phyloP scores from a whole-genome alignment of 2,329 filamentous ascomycete species.

The Colletotrichum sp. region DNA sequence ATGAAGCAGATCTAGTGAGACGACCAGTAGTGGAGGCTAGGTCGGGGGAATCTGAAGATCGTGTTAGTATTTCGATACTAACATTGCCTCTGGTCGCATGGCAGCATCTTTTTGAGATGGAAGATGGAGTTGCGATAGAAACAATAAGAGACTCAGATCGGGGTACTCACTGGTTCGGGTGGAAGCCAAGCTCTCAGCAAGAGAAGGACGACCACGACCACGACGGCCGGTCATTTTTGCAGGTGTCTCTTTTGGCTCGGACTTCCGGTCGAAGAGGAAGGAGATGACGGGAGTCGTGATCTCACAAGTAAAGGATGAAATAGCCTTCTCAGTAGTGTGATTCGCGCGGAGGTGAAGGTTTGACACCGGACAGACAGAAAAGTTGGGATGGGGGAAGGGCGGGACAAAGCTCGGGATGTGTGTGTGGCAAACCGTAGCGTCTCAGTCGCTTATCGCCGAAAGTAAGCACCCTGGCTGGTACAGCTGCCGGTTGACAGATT shows the following conservation, averaged over 20 bases:
- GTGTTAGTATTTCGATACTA: background rate
- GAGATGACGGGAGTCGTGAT: background rate
- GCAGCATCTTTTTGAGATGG: background rate
- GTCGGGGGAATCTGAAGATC: background rate
- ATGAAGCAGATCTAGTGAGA: slow-evolving; percentile 20
- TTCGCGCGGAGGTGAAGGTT: background rate
- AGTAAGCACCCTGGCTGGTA: background rate
- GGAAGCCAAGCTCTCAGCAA: slow-evolving; percentile 6
- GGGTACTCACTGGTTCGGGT: slow-evolving; percentile 4
- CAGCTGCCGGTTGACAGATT: background rate
- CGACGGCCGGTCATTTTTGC: slow-evolving; percentile 4
- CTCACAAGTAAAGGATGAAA: background rate
- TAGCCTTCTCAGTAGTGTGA: background rate
- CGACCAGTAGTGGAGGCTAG: background rate
- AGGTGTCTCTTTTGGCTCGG: background rate
- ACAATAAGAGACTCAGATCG: background rate
- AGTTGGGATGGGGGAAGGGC: slow-evolving; percentile 17
- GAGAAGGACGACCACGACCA: slow-evolving; percentile 2
- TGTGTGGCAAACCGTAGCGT: slow-evolving; percentile 7
- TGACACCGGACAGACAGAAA: background rate
- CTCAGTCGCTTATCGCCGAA: slow-evolving; percentile 13
- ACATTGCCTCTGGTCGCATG: background rate
- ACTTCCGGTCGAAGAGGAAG: background rate
- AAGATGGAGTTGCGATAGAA: background rate
- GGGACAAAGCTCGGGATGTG: slow-evolving; percentile 17